Evolutionary conservation across 1,284 basidiomycete genomes (phyloP).

Genomic region (Neolentinus lepideus): DNA sequence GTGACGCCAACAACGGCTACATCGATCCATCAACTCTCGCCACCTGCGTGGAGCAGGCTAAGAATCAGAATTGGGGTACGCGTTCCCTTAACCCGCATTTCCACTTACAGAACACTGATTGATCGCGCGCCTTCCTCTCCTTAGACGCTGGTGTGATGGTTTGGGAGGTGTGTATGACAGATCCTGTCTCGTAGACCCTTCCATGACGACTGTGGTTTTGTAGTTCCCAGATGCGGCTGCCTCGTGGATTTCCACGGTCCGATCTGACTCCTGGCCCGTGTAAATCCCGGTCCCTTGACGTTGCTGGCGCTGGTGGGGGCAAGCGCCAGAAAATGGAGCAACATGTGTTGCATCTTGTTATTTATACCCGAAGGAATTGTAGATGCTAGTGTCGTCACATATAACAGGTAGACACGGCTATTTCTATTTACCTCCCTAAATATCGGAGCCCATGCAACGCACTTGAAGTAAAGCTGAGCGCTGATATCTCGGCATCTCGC

Average conservation of each 20-base stretch:
- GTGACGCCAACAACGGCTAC: slow-evolving; percentile 53
- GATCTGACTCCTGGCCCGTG: slow-evolving; percentile 33
- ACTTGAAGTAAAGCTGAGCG: too few relatives aligned
- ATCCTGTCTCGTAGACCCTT: background rate
- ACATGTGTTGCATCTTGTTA: too few relatives aligned
- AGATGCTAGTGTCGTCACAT: too few relatives aligned
- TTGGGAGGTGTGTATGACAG: slow-evolving; percentile 31
- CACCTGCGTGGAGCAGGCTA: slow-evolving; percentile 45
- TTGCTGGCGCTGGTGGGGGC: background rate
- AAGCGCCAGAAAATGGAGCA: background rate
- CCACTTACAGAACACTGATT: background rate
- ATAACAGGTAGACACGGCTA: too few relatives aligned
- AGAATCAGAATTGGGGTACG: slow-evolving; percentile 50
- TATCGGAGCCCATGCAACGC: too few relatives aligned
- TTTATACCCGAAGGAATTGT: too few relatives aligned
- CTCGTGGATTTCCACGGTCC: slow-evolving; percentile 41
- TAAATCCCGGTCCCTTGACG: slow-evolving; percentile 7
- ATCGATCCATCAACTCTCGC: slow-evolving; percentile 47
- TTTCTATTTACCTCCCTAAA: too few relatives aligned
- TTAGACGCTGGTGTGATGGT: slow-evolving; percentile 47
- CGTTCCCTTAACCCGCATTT: slow-evolving; percentile 9
- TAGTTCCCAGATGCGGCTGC: slow-evolving; percentile 37
- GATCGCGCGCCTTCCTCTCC: background rate
- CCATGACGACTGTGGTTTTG: slow-evolving; percentile 15
- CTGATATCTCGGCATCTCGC: too few relatives aligned